Evolutionary conservation across 2,329 filamentous ascomycete genomes (phyloP).

Genomic region (Trichoderma endophyticum): DNA sequence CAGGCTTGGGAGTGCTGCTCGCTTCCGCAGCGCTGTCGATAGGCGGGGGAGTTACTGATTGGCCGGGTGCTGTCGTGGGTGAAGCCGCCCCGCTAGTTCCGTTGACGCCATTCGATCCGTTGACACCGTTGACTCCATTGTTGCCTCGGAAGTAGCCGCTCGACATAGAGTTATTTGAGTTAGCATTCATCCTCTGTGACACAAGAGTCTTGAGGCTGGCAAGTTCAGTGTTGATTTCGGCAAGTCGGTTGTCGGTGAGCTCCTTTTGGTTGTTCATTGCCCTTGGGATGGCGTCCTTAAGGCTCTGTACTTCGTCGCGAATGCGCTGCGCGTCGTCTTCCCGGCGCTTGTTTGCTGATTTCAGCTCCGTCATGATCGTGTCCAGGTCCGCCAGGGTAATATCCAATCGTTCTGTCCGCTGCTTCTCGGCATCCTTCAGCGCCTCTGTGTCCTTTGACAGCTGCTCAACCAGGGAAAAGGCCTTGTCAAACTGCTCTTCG

Average conservation of each 20-base stretch:
- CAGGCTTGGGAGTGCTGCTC: conserved; percentile 27
- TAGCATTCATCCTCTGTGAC: conserved; percentile 55
- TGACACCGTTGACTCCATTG: conserved; percentile 17
- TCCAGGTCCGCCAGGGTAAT: conserved; percentile 80
- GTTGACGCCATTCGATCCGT: conserved; percentile 15
- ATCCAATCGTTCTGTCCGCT: conserved; percentile 80
- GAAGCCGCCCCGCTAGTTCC: conserved; percentile 24
- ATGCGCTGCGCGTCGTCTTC: conserved; percentile 86
- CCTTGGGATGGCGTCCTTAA: conserved; percentile 84
- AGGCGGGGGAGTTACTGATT: neutral
- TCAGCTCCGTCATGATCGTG: conserved; percentile 74
- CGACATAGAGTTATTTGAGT: conserved; percentile 25
- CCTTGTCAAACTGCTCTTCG: conserved; percentile 88
- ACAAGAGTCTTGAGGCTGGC: conserved; percentile 90
- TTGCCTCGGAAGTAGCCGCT: conserved; percentile 27
- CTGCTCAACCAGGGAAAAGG: conserved; percentile 88
- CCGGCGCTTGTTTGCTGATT: conserved; percentile 72
- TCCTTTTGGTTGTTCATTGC: conserved; percentile 87
- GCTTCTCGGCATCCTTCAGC: conserved; percentile 81
- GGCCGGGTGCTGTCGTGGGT: conserved; percentile 18
- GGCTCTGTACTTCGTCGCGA: conserved; percentile 76
- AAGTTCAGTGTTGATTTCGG: conserved; percentile 82
- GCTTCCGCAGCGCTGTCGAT: conserved; percentile 25
- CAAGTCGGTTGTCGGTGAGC: conserved; percentile 72
- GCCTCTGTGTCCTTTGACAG: conserved; percentile 84